Evolutionary conservation across 2,329 filamentous ascomycete species (phyloP), one percentile per base, ranked within the genome.

Genomic region (Pseudopyrenochaeta lycopersici): DNA sequence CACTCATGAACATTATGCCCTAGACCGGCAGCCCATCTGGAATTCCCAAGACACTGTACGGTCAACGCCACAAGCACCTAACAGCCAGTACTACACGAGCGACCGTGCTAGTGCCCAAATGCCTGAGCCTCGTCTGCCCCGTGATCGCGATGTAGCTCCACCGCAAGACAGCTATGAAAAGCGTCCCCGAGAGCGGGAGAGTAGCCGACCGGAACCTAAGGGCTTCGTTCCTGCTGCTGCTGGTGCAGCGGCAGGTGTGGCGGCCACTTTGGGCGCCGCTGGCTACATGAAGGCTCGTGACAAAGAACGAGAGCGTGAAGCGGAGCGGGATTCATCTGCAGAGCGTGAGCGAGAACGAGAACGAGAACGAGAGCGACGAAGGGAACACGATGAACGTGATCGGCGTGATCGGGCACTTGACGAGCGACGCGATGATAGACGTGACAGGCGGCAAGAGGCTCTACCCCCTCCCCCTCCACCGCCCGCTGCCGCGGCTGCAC

Each of bases 291-390:
- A 74, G 53, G 59, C 63, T 21, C 70, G 65, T 18, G 75, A 73
- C 10, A 65, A 67, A 33, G 70, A 70, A 70, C 71, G 82, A 76
- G 68, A 78, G 64, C 63, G 58, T 23, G 69, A 66, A 53, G 60
- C 51, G 27, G 70, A 64, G 36, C 63, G 61, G 17, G 62, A 68
- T 7, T 46, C 56, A 7, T 72, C 73, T 39, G 47, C 79, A 77
- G 44, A 82, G 71, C 70, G 83, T 76, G 71, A 79, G 66, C 71
- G 83, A 15, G 35, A 38, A n/a, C n/a, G n/a, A n/a, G n/a, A n/a
- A n/a, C n/a, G 23, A 27, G 23, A 27, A 11, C 36, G 35, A 76
- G 71, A 79, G 67, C 58, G 62, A 18, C 62, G 61, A 17, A 60
- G 55, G 46, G 62, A 67, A 38, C 58, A 68, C 17, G 71, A 74